These are phyloP conservation scores for Trametes punicea DNA, from an alignment of 768 basidiomycete species.

Conservation along the genomic window DNA sequence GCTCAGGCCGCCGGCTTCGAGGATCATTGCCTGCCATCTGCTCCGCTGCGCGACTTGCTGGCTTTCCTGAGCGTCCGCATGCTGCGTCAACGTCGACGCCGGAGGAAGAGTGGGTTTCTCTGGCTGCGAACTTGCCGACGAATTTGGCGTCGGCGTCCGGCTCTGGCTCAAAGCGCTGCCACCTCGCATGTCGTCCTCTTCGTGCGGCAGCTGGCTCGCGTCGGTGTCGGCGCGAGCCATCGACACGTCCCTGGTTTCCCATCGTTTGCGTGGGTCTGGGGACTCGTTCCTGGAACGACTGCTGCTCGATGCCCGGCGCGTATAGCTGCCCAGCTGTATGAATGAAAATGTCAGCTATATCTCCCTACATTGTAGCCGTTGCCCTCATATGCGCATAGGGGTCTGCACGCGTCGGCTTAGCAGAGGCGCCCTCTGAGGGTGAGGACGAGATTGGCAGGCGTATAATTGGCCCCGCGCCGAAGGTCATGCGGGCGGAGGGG, in stretches of 20 bases:
- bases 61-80: conserved; percentile 24
- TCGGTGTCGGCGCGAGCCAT: conserved; percentile 15
- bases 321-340: conserved; percentile 23
- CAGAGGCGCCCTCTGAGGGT: neutral
- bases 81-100: conserved; percentile 16
- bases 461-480: too few relatives aligned
- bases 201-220: neutral
- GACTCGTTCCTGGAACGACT: conserved; percentile 18
- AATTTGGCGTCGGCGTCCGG: conserved; percentile 19
- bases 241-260: conserved; percentile 15
- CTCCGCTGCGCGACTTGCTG: conserved; percentile 69
- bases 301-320: conserved; percentile 18
- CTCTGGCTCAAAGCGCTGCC: conserved; percentile 5
- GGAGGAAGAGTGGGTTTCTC: conserved; percentile 15
- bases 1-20: conserved; percentile 84
- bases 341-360: neutral
- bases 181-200: conserved; percentile 11
- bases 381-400: neutral
- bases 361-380: too few relatives aligned
- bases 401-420: neutral
- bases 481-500: neutral
- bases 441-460: too few relatives aligned
- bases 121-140: conserved; percentile 9
- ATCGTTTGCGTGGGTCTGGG: conserved; percentile 7
- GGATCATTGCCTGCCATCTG: conserved; percentile 79